Conservation (phyloP, 129 eudicot species). For the Artemisia annua region DNA sequence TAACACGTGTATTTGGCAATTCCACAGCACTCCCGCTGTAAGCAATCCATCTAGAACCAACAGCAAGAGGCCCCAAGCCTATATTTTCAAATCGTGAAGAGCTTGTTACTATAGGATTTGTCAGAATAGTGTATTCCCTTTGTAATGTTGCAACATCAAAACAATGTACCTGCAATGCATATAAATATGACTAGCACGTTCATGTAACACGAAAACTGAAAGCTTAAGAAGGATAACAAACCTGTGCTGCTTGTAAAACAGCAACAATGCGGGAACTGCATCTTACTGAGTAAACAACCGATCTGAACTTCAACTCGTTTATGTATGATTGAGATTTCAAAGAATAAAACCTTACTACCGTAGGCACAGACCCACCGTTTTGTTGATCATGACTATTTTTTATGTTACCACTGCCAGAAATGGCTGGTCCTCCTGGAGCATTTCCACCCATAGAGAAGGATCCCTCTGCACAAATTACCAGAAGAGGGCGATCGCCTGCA, state of each 20-base stretch:
- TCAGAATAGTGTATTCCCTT: conserved; percentile 72
- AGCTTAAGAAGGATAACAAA: conserved; percentile 24
- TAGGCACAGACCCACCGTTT: conserved; percentile 50
- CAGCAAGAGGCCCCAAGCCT: conserved; percentile 87
- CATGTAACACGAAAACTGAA: background rate
- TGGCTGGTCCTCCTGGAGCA: conserved; percentile 33
- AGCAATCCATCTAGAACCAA: conserved; percentile 96
- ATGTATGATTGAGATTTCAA: conserved; percentile 71
- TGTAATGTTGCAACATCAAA: conserved; percentile 74
- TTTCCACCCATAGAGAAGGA: conserved; percentile 56
- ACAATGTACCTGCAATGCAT: conserved; percentile 67
- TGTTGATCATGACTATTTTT: conserved; percentile 40
- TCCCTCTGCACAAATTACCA: conserved; percentile 75
- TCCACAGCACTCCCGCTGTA: conserved; percentile 76
- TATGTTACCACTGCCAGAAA: background rate
- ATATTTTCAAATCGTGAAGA: conserved; percentile 50
- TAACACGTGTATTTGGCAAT: conserved; percentile 58
- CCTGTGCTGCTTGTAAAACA: conserved; percentile 85
- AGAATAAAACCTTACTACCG: conserved; percentile 77
- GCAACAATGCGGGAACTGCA: conserved; percentile 84
- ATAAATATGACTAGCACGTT: conserved; percentile 6
- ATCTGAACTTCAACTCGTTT: conserved; percentile 67
- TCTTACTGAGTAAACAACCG: conserved; percentile 74
- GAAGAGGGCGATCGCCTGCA: conserved; percentile 58
- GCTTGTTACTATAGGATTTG: conserved; percentile 57